Percentiles rank a stretch among this genome's conserved stretches.
Evolutionary conservation across 2,329 filamentous ascomycete genomes (phyloP).

Genomic region (Sphaerulina musiva): DNA sequence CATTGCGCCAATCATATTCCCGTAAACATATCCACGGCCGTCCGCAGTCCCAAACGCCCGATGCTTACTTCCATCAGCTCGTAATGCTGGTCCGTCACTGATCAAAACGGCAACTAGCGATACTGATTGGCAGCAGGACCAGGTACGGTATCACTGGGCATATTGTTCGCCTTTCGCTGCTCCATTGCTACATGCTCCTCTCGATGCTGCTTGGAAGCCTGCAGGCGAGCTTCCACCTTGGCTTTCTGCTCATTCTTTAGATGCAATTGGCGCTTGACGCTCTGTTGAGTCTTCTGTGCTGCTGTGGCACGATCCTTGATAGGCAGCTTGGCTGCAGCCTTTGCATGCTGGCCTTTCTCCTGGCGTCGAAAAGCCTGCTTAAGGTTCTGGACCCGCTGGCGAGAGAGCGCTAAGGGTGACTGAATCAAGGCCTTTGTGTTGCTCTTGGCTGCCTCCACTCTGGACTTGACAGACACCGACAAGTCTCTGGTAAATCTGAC

Average conservation of each 20-base stretch:
- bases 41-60: background rate
- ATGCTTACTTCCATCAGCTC: background rate
- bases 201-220: background rate
- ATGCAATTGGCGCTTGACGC: background rate
- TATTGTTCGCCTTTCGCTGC: background rate
- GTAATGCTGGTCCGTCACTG: background rate
- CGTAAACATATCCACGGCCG: background rate
- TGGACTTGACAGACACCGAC: constrained; percentile 15
- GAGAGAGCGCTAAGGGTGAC: constrained; percentile 13
- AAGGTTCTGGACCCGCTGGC: constrained; percentile 12
- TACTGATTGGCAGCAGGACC: background rate
- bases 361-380: constrained; percentile 12
- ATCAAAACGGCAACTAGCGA: constrained; percentile 4
- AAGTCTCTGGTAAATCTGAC: constrained; percentile 17
- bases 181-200: background rate
- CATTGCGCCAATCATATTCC: background rate
- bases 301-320: background rate
- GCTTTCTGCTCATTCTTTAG: background rate
- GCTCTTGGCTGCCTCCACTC: constrained; percentile 13
- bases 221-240: background rate
- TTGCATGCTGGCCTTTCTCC: background rate
- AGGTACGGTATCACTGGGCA: background rate
- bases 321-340: background rate
- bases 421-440: constrained; percentile 14
- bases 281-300: background rate